These are phyloP conservation scores for Polyrhizophydium stewartii DNA, from an alignment of 371 early-diverging fungal species.

Conservation along the genomic window DNA sequence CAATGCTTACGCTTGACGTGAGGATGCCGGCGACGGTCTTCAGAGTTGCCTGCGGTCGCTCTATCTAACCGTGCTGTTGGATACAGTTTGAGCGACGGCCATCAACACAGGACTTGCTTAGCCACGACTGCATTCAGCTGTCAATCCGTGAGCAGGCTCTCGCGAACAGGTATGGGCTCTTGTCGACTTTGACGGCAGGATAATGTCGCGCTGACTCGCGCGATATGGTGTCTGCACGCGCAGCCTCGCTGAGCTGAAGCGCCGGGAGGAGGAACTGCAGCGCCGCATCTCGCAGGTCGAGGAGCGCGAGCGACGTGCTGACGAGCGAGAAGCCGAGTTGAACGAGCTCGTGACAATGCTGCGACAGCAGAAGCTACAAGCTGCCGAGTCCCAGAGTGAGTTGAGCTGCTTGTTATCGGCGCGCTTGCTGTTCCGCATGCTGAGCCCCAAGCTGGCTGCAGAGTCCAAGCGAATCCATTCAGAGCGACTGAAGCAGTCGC, in stretches of 20 bases:
- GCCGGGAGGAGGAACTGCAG: slow-evolving; percentile 23
- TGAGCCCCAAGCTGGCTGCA: too few species aligned
- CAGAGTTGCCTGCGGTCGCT: neutral
- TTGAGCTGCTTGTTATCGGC: too few species aligned
- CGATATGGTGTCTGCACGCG: neutral
- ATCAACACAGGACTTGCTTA: slow-evolving; percentile 27
- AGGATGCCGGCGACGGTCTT: neutral
- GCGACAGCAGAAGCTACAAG: too few species aligned
- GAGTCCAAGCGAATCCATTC: too few species aligned
- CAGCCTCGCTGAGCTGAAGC: slow-evolving; percentile 14
- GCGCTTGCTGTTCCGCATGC: too few species aligned
- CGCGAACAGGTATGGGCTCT: slow-evolving; percentile 12
- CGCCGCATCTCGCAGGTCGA: slow-evolving; percentile 16
- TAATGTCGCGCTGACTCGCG: neutral
- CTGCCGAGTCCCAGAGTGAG: too few species aligned
- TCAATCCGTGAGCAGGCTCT: slow-evolving; percentile 24
- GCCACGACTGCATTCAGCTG: slow-evolving; percentile 18
- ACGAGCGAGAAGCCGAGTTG: slow-evolving; percentile 18
- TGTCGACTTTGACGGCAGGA: neutral
- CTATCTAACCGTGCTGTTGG: neutral
- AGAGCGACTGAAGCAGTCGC: too few species aligned
- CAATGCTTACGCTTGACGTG: slow-evolving; percentile 55
- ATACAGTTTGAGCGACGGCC: slow-evolving; percentile 24
- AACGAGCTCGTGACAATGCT: too few species aligned
- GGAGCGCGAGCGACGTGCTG: slow-evolving; percentile 15